phyloP scores from a whole-genome alignment of 768 basidiomycete species.

The Pluteus cervinus region DNA sequence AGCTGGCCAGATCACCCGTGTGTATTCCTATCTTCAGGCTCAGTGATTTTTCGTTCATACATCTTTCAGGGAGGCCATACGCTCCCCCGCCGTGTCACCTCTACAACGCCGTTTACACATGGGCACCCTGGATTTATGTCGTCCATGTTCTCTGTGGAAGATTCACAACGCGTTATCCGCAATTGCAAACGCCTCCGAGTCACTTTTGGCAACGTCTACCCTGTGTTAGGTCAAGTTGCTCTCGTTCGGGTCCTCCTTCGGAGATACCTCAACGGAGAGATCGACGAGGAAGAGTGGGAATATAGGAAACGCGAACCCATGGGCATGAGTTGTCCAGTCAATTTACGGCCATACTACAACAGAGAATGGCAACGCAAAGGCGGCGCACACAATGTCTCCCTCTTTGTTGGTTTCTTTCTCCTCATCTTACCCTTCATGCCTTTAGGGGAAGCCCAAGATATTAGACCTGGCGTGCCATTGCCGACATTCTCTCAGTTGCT shows the following conservation, averaged over 20 bases:
- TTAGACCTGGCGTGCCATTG: constrained; percentile 21
- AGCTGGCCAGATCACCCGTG: no score
- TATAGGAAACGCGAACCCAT: constrained; percentile 33
- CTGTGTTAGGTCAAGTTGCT: constrained; percentile 37
- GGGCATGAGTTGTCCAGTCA: constrained; percentile 33
- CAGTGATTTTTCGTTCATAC: no score
- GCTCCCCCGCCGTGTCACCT: constrained; percentile 29
- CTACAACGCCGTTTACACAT: constrained; percentile 17
- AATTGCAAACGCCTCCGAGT: constrained; percentile 29
- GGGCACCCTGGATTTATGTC: constrained; percentile 17
- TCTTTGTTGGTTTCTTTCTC: constrained; percentile 29
- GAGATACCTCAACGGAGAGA: constrained; percentile 31
- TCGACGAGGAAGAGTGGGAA: constrained; percentile 39
- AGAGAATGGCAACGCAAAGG: constrained; percentile 32
- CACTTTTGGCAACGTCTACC: constrained; percentile 38
- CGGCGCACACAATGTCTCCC: constrained; percentile 29
- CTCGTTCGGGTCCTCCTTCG: constrained; percentile 38
- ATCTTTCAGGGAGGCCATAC: constrained; percentile 39
- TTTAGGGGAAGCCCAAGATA: constrained; percentile 16
- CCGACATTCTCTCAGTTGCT: constrained; percentile 32
- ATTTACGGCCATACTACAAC: constrained; percentile 38
- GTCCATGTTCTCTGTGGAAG: constrained; percentile 14
- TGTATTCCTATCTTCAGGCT: no score
- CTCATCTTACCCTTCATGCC: constrained; percentile 38
- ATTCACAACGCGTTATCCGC: constrained; percentile 17